Conservation (phyloP, 208 protist genomes). For the Acanthamoeba castellanii region DNA sequence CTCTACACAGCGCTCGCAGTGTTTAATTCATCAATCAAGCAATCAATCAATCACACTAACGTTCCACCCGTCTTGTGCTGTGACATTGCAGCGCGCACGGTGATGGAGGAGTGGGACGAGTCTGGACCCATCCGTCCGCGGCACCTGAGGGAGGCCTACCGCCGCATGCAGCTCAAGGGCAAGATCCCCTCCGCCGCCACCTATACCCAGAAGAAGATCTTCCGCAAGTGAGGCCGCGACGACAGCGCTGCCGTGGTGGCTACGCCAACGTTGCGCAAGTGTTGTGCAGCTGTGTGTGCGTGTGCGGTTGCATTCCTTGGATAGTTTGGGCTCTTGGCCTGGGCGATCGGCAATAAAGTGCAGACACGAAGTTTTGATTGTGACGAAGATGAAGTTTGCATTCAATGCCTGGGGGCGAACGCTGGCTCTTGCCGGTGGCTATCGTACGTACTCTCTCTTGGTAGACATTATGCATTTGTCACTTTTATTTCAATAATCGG, state of each 20-base stretch:
- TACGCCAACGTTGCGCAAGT: no score
- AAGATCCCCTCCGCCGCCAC: constrained; percentile 63
- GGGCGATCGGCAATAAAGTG: neutral
- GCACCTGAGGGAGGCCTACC: constrained; percentile 82
- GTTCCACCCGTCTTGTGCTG: neutral
- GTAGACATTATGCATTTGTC: neutral
- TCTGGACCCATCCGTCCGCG: constrained; percentile 77
- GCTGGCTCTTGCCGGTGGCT: constrained; percentile 31
- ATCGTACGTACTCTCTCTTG: constrained; percentile 2
- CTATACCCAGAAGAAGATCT: constrained; percentile 47
- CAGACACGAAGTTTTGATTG: no score
- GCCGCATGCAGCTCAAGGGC: constrained; percentile 74
- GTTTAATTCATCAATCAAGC: no score
- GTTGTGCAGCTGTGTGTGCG: no score
- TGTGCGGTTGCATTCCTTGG: no score
- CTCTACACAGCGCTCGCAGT: no score
- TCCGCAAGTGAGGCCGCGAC: constrained; percentile 24
- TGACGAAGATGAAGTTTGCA: constrained; percentile 43
- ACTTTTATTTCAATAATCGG: neutral
- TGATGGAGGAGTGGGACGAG: constrained; percentile 83
- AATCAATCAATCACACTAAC: no score
- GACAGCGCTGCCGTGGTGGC: no score
- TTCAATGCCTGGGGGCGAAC: constrained; percentile 50
- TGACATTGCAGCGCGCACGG: constrained; percentile 58
- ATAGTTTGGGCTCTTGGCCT: no score